Evolutionary conservation across 192 early-diverging fungal species (phyloP).

Genomic region (Backusella tarrabulga): DNA sequence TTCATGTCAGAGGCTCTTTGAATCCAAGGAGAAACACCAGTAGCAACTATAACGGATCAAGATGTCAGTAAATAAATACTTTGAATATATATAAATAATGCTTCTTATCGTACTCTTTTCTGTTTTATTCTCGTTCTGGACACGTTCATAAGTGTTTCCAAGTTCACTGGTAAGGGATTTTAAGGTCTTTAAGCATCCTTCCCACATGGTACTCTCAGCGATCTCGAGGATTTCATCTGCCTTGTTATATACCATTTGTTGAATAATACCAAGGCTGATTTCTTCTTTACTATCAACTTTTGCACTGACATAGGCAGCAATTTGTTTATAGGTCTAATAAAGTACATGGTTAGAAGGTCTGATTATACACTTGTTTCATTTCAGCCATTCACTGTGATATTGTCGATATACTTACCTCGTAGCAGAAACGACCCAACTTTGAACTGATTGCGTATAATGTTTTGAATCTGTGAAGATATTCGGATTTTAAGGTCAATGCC

Average conservation of each 20-base stretch:
- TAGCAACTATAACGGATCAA: conserved; percentile 33
- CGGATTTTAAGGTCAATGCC: conserved; percentile 42
- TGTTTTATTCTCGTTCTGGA: conserved; percentile 51
- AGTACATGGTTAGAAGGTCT: background rate
- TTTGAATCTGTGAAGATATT: conserved; percentile 44
- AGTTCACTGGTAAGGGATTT: conserved; percentile 47
- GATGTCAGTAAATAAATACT: background rate
- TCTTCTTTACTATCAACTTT: conserved; percentile 43
- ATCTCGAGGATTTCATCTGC: conserved; percentile 58
- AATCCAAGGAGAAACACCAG: conserved; percentile 72
- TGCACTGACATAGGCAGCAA: conserved; percentile 41
- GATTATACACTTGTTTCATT: background rate
- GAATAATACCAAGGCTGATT: conserved; percentile 43
- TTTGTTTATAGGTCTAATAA: conserved; percentile 31
- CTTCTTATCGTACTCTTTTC: conserved; percentile 42
- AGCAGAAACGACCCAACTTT: conserved; percentile 46
- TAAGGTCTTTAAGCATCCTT: conserved; percentile 52
- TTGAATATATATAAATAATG: background rate
- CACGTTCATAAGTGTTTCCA: conserved; percentile 37
- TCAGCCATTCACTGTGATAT: too few species aligned
- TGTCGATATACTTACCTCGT: conserved; percentile 30
- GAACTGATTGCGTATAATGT: conserved; percentile 43
- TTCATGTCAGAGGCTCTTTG: conserved; percentile 76
- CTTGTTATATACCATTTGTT: conserved; percentile 53
- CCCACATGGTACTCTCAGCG: conserved; percentile 59